Base-by-base conservation (phyloP, 2,329 filamentous ascomycete species). In the Stagonosporopsis vannaccii region DNA sequence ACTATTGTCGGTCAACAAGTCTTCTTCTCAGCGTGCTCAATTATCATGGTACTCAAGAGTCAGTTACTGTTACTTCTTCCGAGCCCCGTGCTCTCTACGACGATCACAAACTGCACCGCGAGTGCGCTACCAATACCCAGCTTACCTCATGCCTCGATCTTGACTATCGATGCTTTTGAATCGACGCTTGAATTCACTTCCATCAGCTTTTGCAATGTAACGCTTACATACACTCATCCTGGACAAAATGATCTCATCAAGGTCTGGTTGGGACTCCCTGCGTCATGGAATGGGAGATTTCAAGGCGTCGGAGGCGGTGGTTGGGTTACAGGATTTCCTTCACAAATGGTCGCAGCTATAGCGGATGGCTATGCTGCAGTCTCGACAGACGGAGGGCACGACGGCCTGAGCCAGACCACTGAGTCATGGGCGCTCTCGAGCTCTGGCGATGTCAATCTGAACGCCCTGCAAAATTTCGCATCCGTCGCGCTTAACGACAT, bases 401-500 rank as follows among this genome's bases (percentile, higher is more conserved):
- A 51, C 41, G 36, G 35, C 20, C 12, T 49, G n/a, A 32, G 23
- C n/a, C 36, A 53, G 11, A 23, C 53, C 1, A 26, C 33, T 3
- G 50, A 57, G 4, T 36, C 17, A 2, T 65, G 58, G 61, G 54
- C 52, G 19, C 26, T 62, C 5, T 6, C 55, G 13, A 59, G 55
- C 17, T 61, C 64, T 26, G 65, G 66, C 4, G 66, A 69, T 20
- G 50, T 67, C 20, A 48, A 69, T 19, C 19, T 67, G 5, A 42
- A 63, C n/a, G 51, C 56, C 0, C 55, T 78, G 2, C 60, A 73
- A 23, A 68, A 78, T 45, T 69, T 76, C 17, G 74, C 69, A 0
- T 74, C 64, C 0, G 62, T 70, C 0, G 59, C 72, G 1, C 39
- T 78, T 7, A 64, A 74, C 9, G 76, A 78, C 22, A 47, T 50